A percentile compares a stretch with the other conserved stretches of the same genome.
Conservation (phyloP, 306 rosid genomes). For the Gillenia trifoliata region DNA sequence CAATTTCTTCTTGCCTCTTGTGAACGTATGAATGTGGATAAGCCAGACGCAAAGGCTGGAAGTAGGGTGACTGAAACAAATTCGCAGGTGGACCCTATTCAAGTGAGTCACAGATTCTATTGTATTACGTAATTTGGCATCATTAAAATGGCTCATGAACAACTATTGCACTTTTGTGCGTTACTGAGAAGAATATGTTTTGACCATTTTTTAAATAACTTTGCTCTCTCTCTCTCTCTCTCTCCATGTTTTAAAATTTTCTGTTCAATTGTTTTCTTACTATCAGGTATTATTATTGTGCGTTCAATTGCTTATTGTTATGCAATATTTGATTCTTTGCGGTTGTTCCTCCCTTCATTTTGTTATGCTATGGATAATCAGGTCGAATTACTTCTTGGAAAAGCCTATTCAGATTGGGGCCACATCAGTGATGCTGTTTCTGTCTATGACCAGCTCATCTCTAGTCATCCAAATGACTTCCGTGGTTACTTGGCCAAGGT, state of each 20-base stretch:
- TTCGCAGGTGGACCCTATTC: constrained; percentile 65
- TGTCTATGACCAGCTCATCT: constrained; percentile 74
- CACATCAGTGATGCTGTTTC: constrained; percentile 85
- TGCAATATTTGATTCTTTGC: constrained; percentile 3
- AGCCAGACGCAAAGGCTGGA: constrained; percentile 26
- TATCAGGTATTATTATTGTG: neutral
- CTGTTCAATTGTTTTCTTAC: neutral
- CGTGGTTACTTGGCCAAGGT: constrained; percentile 98
- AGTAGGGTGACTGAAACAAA: constrained; percentile 31
- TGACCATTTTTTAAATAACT: neutral
- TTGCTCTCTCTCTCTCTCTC: neutral
- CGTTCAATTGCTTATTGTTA: constrained; percentile 2
- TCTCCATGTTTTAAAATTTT: neutral
- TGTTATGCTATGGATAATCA: constrained; percentile 27
- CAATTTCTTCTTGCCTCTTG: constrained; percentile 60
- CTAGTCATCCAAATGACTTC: constrained; percentile 72
- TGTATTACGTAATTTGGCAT: constrained; percentile 4
- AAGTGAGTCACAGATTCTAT: constrained; percentile 43
- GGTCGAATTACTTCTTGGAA: constrained; percentile 96
- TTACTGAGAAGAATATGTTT: neutral
- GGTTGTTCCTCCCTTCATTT: neutral
- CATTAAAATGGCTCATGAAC: neutral
- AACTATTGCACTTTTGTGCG: neutral
- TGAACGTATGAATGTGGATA: constrained; percentile 37
- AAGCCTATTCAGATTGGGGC: constrained; percentile 95